These are phyloP conservation scores for Ceratobasidium sp. DNA, from an alignment of 1,284 basidiomycete genomes.

Conservation along the genomic window DNA sequence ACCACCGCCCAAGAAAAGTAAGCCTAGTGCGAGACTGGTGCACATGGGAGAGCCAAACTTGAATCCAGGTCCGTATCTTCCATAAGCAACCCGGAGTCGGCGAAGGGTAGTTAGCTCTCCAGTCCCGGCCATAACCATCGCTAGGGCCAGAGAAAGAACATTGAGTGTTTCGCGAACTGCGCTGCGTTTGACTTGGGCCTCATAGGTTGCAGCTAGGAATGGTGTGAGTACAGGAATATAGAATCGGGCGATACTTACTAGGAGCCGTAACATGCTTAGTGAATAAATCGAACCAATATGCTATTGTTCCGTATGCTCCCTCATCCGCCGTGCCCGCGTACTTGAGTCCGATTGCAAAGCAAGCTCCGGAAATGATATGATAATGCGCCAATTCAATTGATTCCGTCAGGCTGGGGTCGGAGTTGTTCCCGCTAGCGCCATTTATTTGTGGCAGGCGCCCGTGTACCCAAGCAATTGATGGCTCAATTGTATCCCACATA, in stretches of 20 bases:
- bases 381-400: slow-evolving; percentile 84
- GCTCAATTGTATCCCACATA: slow-evolving; percentile 81
- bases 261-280: slow-evolving; percentile 51
- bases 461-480: slow-evolving; percentile 79
- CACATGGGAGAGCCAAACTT: slow-evolving; percentile 91
- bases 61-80: slow-evolving; percentile 77
- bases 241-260: slow-evolving; percentile 14
- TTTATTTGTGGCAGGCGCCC: slow-evolving; percentile 72
- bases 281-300: slow-evolving; percentile 80
- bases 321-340: slow-evolving; percentile 90
- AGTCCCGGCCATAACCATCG: slow-evolving; percentile 94
- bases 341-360: slow-evolving; percentile 90
- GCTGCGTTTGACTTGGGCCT: slow-evolving; percentile 81
- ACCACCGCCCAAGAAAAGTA: slow-evolving; percentile 93
- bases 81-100: slow-evolving; percentile 87
- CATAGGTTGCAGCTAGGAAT: slow-evolving; percentile 70
- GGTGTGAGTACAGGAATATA: slow-evolving; percentile 34
- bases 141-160: slow-evolving; percentile 80
- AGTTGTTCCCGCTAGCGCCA: slow-evolving; percentile 59
- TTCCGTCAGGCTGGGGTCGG: slow-evolving; percentile 67
- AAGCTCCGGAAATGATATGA: slow-evolving; percentile 86
- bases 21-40: slow-evolving; percentile 87
- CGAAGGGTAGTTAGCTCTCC: slow-evolving; percentile 91
- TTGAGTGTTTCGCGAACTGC: slow-evolving; percentile 89
- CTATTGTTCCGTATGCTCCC: slow-evolving; percentile 81